phyloP scores from a whole-genome alignment of 1,139 yeast genomes.

The Spathaspora sp. region DNA sequence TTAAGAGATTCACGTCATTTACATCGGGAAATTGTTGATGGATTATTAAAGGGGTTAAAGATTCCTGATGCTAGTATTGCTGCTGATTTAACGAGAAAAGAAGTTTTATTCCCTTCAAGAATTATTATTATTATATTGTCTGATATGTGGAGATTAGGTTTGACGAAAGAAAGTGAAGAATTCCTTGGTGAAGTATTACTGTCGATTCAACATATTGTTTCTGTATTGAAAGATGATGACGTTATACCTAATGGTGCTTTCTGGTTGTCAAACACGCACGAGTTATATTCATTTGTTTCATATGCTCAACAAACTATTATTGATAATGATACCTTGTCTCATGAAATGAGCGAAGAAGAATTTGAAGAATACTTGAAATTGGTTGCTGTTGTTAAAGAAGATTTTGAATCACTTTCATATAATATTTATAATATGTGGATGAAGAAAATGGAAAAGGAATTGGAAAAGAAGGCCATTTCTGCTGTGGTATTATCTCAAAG shows the following conservation, averaged over 20 bases:
- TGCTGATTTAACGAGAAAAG: conserved; percentile 81
- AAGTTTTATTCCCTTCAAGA: conserved; percentile 94
- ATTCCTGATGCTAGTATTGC: conserved; percentile 86
- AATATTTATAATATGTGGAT: conserved; percentile 97
- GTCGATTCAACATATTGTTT: conserved; percentile 79
- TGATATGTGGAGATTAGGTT: conserved; percentile 98
- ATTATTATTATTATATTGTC: conserved; percentile 87
- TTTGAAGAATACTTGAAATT: conserved; percentile 86
- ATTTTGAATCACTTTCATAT: conserved; percentile 88
- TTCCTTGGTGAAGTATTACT: conserved; percentile 89
- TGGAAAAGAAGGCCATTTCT: conserved; percentile 89
- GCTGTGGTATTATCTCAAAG: conserved; percentile 95
- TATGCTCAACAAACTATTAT: conserved; percentile 90
- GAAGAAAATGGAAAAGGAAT: conserved; percentile 89
- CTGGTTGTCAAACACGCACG: conserved; percentile 97
- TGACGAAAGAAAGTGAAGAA: conserved; percentile 88
- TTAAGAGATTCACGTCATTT: conserved; percentile 78
- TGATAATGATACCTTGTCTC: conserved; percentile 75
- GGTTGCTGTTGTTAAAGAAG: conserved; percentile 91
- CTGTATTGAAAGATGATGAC: conserved; percentile 75
- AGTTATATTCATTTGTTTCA: conserved; percentile 88
- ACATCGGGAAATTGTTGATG: conserved; percentile 84
- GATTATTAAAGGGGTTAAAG: conserved; percentile 82
- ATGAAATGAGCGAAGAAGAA: conserved; percentile 88
- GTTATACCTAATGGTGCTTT: conserved; percentile 92